phyloP scores from a whole-genome alignment of 169 alveolate genomes.

The Cryptosporidium muris region DNA sequence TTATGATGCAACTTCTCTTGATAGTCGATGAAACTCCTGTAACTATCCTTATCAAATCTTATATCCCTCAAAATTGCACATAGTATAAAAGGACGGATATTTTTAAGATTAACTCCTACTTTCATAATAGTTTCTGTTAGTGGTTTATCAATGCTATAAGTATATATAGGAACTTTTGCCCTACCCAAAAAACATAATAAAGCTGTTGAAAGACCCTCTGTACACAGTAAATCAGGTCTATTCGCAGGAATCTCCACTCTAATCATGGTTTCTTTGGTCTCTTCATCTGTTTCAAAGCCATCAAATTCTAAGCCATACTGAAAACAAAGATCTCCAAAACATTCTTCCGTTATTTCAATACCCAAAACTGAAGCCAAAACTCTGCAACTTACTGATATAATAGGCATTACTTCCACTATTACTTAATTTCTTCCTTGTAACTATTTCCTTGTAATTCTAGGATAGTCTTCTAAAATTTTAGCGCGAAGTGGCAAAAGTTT shows the following conservation, averaged over 20 bases:
- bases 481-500: too few relatives aligned
- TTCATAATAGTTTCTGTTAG: slow-evolving; percentile 68
- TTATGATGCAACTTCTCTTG: slow-evolving; percentile 98
- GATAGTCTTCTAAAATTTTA: too few relatives aligned
- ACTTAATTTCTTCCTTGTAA: neutral
- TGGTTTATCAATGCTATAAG: slow-evolving; percentile 36
- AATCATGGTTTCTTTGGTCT: slow-evolving; percentile 77
- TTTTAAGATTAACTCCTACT: slow-evolving; percentile 72
- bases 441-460: neutral
- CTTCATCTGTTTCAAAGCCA: slow-evolving; percentile 86
- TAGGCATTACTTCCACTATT: slow-evolving; percentile 79
- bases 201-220: slow-evolving; percentile 89
- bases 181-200: slow-evolving; percentile 78
- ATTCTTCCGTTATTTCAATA: slow-evolving; percentile 84
- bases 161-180: slow-evolving; percentile 71
- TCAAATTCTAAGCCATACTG: slow-evolving; percentile 96
- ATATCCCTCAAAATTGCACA: slow-evolving; percentile 94
- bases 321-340: slow-evolving; percentile 92
- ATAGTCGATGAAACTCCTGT: slow-evolving; percentile 93
- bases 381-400: slow-evolving; percentile 81
- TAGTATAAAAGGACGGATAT: slow-evolving; percentile 91
- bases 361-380: slow-evolving; percentile 77
- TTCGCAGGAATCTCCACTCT: slow-evolving; percentile 91
- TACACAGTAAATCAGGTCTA: slow-evolving; percentile 88
- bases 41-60: slow-evolving; percentile 85